These are phyloP conservation scores for Ustulina deusta DNA, from an alignment of 2,329 filamentous ascomycete genomes.

Conservation along the genomic window DNA sequence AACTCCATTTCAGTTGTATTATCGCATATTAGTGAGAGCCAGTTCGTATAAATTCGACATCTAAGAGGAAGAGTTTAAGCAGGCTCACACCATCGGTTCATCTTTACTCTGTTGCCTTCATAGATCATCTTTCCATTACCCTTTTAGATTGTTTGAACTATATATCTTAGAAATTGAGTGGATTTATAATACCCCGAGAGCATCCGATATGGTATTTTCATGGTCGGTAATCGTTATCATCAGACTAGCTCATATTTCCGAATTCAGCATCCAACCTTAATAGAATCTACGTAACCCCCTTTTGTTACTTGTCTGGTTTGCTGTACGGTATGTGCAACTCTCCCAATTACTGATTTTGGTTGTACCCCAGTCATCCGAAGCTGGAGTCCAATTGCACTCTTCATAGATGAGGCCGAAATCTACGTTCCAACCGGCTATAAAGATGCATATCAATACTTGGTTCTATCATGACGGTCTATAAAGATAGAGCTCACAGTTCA, in stretches of 20 bases:
- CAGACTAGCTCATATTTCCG: too few relatives aligned
- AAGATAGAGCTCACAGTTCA: not conserved
- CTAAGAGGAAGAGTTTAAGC: too few relatives aligned
- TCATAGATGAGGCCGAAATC: constrained; percentile 38
- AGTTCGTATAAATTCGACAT: too few relatives aligned
- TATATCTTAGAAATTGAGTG: not conserved
- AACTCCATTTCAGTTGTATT: too few relatives aligned
- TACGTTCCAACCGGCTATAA: constrained; percentile 34
- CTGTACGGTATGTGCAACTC: constrained; percentile 27
- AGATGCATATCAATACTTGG: constrained; percentile 10
- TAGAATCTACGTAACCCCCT: constrained; percentile 7
- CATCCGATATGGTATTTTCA: not conserved
- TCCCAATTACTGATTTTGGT: constrained; percentile 31
- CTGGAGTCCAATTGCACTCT: constrained; percentile 31
- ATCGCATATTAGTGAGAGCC: too few relatives aligned
- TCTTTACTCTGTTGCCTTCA: too few relatives aligned
- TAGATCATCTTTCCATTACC: not conserved
- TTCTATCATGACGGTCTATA: not conserved
- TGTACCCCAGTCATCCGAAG: constrained; percentile 30
- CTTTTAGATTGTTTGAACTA: not conserved
- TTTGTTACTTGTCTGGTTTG: constrained; percentile 24
- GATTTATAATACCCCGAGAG: not conserved
- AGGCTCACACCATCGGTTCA: too few relatives aligned
- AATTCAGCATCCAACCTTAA: not conserved
- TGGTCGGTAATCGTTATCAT: not conserved